Conservation (phyloP, 495 filamentous ascomycete genomes). For the Annulohypoxylon maeteangense region DNA sequence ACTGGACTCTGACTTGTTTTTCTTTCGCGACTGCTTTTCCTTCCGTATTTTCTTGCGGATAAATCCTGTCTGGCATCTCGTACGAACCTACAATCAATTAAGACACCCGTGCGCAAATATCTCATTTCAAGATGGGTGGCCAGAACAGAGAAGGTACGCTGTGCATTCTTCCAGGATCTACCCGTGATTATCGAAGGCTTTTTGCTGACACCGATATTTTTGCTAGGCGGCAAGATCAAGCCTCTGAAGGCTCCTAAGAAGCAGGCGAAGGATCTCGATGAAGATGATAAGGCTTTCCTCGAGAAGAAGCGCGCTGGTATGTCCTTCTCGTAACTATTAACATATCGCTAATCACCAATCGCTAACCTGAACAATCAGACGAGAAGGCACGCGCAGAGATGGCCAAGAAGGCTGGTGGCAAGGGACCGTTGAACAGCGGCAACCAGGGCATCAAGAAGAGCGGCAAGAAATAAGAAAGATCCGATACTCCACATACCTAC, state of each 20-base stretch:
- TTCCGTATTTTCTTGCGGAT: constrained; percentile 25
- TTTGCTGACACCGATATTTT: constrained; percentile 35
- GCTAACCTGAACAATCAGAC: constrained; percentile 58
- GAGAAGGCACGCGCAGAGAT: constrained; percentile 82
- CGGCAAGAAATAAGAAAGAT: constrained; percentile 78
- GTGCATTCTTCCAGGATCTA: background rate
- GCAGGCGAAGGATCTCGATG: constrained; percentile 76
- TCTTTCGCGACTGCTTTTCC: constrained; percentile 24
- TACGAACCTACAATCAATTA: constrained; percentile 10
- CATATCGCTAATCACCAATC: constrained; percentile 7
- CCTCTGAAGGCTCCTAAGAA: constrained; percentile 86
- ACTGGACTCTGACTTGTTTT: background rate
- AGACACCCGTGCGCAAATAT: constrained; percentile 2
- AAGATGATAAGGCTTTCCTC: constrained; percentile 78
- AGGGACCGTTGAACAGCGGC: constrained; percentile 74
- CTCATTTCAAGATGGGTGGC: constrained; percentile 67
- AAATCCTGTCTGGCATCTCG: constrained; percentile 19
- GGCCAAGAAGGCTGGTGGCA: constrained; percentile 69
- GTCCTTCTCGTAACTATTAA: constrained; percentile 30
- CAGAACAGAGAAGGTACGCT: constrained; percentile 71
- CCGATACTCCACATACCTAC: background rate
- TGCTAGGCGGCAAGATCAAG: constrained; percentile 83
- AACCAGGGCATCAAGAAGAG: constrained; percentile 90
- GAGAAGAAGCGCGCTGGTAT: constrained; percentile 80
- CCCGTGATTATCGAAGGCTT: background rate